Conservation (phyloP, 805 yeast species). For the Myxozyma melibiosi region DNA sequence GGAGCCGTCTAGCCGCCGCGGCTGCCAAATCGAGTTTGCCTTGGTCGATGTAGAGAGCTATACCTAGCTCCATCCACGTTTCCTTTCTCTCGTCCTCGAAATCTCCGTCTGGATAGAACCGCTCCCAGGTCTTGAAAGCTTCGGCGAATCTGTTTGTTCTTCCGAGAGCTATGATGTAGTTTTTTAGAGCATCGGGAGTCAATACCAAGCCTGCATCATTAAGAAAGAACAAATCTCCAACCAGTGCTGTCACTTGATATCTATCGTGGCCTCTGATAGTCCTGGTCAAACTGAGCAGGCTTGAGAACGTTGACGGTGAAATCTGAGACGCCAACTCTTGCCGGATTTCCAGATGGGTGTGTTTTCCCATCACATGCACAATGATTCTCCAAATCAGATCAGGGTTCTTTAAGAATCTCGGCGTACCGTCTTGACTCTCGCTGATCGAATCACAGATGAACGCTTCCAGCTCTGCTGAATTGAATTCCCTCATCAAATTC, state of each 20-base stretch:
- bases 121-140: constrained; percentile 17
- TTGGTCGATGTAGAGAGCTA: constrained; percentile 6
- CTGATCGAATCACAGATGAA: neutral
- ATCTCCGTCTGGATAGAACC: neutral
- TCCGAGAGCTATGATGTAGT: constrained; percentile 12
- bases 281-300: neutral
- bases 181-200: neutral
- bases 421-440: no score
- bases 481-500: neutral
- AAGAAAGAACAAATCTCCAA: constrained; percentile 20
- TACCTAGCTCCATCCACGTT: constrained; percentile 21
- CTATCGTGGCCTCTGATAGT: neutral
- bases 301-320: neutral
- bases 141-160: neutral
- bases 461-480: neutral
- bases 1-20: constrained; percentile 8
- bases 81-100: neutral
- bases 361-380: no score
- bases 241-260: neutral
- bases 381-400: constrained; percentile 3
- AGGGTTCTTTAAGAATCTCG: neutral
- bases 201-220: neutral
- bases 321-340: neutral
- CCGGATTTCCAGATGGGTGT: no score
- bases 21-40: constrained; percentile 19